A percentile compares a stretch with the other conserved stretches of the same genome.
phyloP scores from a whole-genome alignment of 1,284 basidiomycete genomes.

The Ustilago xerochloae region DNA sequence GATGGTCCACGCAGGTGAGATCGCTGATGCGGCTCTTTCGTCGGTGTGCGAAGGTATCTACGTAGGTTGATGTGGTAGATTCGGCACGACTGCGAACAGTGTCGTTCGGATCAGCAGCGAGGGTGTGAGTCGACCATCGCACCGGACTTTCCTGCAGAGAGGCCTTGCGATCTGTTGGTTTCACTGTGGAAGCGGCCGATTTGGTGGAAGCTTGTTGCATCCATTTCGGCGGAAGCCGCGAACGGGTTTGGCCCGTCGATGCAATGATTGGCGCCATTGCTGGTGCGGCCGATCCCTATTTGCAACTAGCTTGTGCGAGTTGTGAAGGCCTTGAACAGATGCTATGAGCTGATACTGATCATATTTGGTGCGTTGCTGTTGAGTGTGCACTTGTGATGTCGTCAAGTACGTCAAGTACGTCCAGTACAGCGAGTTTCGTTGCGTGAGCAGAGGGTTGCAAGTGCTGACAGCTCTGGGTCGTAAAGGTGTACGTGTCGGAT shows the following conservation, averaged over 20 bases:
- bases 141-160: slow-evolving; percentile 5
- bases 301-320: neutral
- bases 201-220: slow-evolving; percentile 17
- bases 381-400: too few species aligned
- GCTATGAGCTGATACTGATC: neutral
- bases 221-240: slow-evolving; percentile 40
- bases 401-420: neutral
- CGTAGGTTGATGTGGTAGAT: slow-evolving; percentile 35
- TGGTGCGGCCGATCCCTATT: neutral
- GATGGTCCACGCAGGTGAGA: slow-evolving; percentile 29
- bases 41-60: slow-evolving; percentile 43
- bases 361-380: neutral
- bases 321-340: neutral
- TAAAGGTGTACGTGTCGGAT: too few species aligned
- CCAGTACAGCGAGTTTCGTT: neutral
- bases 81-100: slow-evolving; percentile 37
- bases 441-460: neutral
- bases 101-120: slow-evolving; percentile 22
- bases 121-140: slow-evolving; percentile 35
- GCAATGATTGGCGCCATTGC: slow-evolving; percentile 32
- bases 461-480: neutral
- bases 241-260: slow-evolving; percentile 29
- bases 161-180: slow-evolving; percentile 2
- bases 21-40: slow-evolving; percentile 45
- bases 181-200: slow-evolving; percentile 5